Percentiles rank a stretch among this genome's conserved stretches.
These are phyloP conservation scores for Pichia sp. DNA, from an alignment of 1,139 yeast species.

Conservation along the genomic window DNA sequence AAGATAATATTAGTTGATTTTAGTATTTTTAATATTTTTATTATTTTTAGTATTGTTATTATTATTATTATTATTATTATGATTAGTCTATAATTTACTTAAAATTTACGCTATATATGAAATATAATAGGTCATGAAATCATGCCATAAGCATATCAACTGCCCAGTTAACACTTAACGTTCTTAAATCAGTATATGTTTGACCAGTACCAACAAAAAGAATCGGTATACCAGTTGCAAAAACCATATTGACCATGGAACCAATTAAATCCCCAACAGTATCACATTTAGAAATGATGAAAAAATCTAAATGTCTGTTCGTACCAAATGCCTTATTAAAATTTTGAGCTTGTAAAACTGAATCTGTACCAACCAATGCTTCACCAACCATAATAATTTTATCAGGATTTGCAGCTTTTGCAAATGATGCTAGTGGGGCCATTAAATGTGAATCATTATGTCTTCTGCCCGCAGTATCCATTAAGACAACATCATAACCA, in stretches of 20 bases:
- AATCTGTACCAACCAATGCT: slow-evolving; percentile 95
- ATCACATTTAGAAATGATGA: slow-evolving; percentile 91
- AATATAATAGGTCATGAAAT: background rate
- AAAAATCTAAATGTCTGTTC: slow-evolving; percentile 75
- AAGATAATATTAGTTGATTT: slow-evolving; percentile 3
- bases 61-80: too few species aligned
- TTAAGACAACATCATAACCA: slow-evolving; percentile 76
- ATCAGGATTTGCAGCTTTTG: slow-evolving; percentile 92
- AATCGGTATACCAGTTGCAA: slow-evolving; percentile 93
- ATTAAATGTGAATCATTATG: slow-evolving; percentile 92
- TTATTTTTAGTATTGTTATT: too few species aligned
- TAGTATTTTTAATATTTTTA: background rate
- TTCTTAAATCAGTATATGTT: slow-evolving; percentile 89
- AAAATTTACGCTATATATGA: slow-evolving; percentile 1
- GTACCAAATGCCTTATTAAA: slow-evolving; percentile 93
- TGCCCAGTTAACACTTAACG: slow-evolving; percentile 90
- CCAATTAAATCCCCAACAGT: slow-evolving; percentile 97
- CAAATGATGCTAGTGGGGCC: slow-evolving; percentile 95
- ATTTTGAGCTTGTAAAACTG: slow-evolving; percentile 90
- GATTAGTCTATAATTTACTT: too few species aligned
- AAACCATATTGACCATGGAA: slow-evolving; percentile 95
- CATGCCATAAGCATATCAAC: slow-evolving; percentile 64
- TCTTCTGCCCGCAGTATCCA: slow-evolving; percentile 97
- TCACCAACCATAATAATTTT: slow-evolving; percentile 98
- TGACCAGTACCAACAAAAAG: slow-evolving; percentile 96